phyloP scores from a whole-genome alignment of 345 rosid genomes.

The Salix caprea region DNA sequence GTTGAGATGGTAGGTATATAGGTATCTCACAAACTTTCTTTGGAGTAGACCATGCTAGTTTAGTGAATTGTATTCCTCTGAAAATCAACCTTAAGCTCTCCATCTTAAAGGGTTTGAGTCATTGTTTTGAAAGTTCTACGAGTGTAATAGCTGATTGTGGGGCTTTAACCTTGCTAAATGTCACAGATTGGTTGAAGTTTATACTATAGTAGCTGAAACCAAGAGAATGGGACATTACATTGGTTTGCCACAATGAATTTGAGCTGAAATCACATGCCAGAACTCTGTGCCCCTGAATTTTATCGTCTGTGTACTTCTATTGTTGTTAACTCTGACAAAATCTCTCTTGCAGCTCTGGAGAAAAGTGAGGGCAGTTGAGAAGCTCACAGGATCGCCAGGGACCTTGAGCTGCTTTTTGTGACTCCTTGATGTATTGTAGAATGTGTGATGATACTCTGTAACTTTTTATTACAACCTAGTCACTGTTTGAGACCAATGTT shows the following conservation, averaged over 20 bases:
- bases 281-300: background rate
- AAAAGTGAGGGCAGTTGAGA: slow-evolving; percentile 20
- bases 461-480: background rate
- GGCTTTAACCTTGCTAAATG: background rate
- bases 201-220: background rate
- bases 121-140: background rate
- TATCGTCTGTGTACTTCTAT: background rate
- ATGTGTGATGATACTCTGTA: slow-evolving; percentile 1
- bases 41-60: background rate
- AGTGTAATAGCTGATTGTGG: background rate
- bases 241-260: background rate
- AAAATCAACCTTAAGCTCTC: background rate
- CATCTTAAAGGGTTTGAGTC: background rate
- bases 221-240: background rate
- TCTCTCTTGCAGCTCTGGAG: slow-evolving; percentile 15
- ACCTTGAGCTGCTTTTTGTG: background rate
- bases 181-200: background rate
- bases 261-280: background rate
- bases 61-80: background rate
- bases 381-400: background rate
- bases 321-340: background rate
- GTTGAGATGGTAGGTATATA: background rate
- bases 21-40: background rate
- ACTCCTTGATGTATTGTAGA: background rate
- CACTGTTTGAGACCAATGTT: background rate